These are phyloP conservation scores for Westerdykella sp. DNA, from an alignment of 2,329 filamentous ascomycete genomes.

Conservation along the genomic window DNA sequence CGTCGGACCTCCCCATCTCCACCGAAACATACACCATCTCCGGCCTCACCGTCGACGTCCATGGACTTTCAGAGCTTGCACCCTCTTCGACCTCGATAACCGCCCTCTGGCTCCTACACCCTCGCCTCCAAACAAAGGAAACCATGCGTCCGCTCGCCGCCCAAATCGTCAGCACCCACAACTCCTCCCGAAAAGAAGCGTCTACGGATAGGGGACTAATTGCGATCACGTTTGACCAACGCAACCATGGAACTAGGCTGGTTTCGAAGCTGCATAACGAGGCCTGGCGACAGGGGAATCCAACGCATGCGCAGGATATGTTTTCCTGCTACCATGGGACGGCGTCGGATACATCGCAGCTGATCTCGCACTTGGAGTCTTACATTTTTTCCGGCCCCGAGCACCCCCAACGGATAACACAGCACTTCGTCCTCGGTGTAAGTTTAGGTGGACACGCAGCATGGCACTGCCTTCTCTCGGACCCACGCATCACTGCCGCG, in stretches of 20 bases:
- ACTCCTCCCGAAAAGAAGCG: conserved; percentile 37
- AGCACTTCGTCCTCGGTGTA: conserved; percentile 73
- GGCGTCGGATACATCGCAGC: conserved; percentile 63
- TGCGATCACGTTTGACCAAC: conserved; percentile 81
- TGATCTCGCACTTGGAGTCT: conserved; percentile 72
- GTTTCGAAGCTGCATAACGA: conserved; percentile 65
- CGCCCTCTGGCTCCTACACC: conserved; percentile 88
- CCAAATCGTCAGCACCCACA: conserved; percentile 64
- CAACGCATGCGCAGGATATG: conserved; percentile 85
- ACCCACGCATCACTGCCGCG: conserved; percentile 70
- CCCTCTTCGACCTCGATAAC: conserved; percentile 52
- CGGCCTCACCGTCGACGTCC: conserved; percentile 71
- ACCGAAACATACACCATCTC: conserved; percentile 63
- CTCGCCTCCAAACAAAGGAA: conserved; percentile 62
- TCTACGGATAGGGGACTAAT: conserved; percentile 56
- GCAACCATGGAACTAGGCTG: conserved; percentile 77
- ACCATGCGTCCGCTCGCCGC: conserved; percentile 70
- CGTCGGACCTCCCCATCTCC: conserved; percentile 48
- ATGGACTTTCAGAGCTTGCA: conserved; percentile 70
- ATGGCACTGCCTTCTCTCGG: conserved; percentile 76
- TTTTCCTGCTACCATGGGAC: conserved; percentile 69
- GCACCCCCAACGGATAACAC: conserved; percentile 42
- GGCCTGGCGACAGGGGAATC: conserved; percentile 73
- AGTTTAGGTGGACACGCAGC: conserved; percentile 81
- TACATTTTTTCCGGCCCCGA: conserved; percentile 57